phyloP scores from a whole-genome alignment of 495 filamentous ascomycete genomes.

The Lasiosphaeria ovina region DNA sequence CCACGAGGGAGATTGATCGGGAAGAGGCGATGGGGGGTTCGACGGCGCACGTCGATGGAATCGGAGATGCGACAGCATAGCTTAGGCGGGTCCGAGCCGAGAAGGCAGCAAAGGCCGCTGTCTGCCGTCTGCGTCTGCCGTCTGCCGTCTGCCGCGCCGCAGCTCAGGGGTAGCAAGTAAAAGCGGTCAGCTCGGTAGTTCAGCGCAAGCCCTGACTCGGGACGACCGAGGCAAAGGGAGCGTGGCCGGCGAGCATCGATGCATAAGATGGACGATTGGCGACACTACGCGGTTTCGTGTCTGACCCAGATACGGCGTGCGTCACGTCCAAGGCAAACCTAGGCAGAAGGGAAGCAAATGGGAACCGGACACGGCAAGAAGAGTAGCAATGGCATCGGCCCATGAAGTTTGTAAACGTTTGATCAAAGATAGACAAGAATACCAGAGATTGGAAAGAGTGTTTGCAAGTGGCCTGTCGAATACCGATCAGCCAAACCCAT shows the following conservation, averaged over 20 bases:
- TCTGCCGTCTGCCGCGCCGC: background rate
- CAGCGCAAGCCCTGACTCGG: background rate
- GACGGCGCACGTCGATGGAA: slow-evolving; percentile 54
- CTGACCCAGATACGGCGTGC: no score
- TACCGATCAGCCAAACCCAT: no score
- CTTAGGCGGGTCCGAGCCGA: background rate
- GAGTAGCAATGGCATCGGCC: no score
- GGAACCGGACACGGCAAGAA: no score
- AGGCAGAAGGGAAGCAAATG: no score
- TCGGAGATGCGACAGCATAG: slow-evolving; percentile 55
- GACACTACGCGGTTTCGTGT: no score
- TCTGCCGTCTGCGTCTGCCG: background rate
- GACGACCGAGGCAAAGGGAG: background rate
- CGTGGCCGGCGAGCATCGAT: background rate
- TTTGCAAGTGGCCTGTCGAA: no score
- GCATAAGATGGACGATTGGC: no score
- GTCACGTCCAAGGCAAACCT: no score
- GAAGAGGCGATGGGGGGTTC: slow-evolving; percentile 50
- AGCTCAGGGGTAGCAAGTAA: background rate
- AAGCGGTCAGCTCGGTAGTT: background rate
- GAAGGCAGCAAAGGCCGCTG: background rate
- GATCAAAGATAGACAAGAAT: no score
- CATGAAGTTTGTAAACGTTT: no score
- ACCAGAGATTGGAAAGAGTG: no score
- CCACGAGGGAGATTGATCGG: slow-evolving; percentile 39